Evolutionary conservation across 208 protist genomes (phyloP), one percentile per base, ranked within the genome.

Genomic region (Wallacemonas rigidus): DNA sequence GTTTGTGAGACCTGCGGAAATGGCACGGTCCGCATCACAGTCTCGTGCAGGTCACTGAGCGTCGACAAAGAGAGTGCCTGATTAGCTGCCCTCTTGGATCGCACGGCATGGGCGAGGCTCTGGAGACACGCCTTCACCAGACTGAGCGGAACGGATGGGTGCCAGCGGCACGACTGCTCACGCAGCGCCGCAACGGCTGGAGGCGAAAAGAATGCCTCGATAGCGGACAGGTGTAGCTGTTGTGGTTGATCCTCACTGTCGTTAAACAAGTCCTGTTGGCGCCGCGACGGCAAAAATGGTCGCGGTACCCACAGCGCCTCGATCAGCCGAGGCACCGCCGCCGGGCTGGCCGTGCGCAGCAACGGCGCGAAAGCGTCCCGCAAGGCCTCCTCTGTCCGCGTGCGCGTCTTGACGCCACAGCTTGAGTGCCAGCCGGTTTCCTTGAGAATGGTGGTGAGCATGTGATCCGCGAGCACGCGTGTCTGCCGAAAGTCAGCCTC

Each of bases 111-210:
- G 38, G 81, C 69, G 7, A 87, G 67, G 40, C 80, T 82, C 61
- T 93, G 79, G 17, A 93, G 71, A 44, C 80, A 89, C 40, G 77
- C 36, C 64, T 78, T 82, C 14, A 85, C 79, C 14, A 81, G 65
- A 15, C 67, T 26, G 8, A 68, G 53, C 39, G 71, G 69, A 14
- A 90, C 45, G 5, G 60, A 53, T 4, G 74, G 53, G n/a, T 72
- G 65, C 74, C 79, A 83, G 53, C 76, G 71, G 38, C 71, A 65
- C 41, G n/a, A 3, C 60, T 65, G 60, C 43, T 7, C 60, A 48
- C 40, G 7, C 60, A 84, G 15, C 35, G 79, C 72, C 14, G 68
- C 44, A 1, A 68, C 55, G 41, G 76, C 71, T 45, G 74, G 39
- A 12, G 79, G 79, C n/a, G 64, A 69, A 57, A 69, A 69, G 60